These are phyloP conservation scores for Sporothrix euskadiensis DNA, from an alignment of 2,329 filamentous ascomycete species.

Conservation along the genomic window DNA sequence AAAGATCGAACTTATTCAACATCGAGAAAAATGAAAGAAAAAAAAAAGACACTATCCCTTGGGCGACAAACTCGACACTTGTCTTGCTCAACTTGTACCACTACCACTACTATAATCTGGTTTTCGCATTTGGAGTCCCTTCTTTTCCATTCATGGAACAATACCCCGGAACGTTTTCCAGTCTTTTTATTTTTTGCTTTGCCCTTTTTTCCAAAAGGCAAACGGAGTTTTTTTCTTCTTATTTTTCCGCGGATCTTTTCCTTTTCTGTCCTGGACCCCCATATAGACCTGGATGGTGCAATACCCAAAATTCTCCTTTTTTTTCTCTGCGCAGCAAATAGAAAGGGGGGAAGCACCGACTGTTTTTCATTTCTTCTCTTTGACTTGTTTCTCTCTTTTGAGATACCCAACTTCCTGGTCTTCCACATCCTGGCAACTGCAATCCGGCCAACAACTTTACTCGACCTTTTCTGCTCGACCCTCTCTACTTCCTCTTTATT, in stretches of 20 bases:
- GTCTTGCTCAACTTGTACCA: constrained; percentile 25
- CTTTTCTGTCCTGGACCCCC: constrained; percentile 15
- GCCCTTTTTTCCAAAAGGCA: constrained; percentile 7
- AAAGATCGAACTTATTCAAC: constrained; percentile 8
- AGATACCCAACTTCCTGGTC: constrained; percentile 30
- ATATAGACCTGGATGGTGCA: constrained; percentile 31
- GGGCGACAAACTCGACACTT: constrained; percentile 13
- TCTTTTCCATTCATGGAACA: constrained; percentile 18
- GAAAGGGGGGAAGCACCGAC: neutral
- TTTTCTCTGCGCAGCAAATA: constrained; percentile 17
- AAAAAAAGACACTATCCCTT: constrained; percentile 12
- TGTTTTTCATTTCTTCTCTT: constrained; percentile 10
- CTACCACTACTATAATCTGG: constrained; percentile 27
- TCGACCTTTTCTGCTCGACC: neutral
- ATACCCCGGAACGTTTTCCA: constrained; percentile 28
- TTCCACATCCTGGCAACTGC: constrained; percentile 22
- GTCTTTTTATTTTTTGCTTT: constrained; percentile 25
- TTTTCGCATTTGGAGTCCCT: constrained; percentile 26
- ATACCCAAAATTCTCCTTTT: constrained; percentile 25
- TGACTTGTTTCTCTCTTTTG: constrained; percentile 20
- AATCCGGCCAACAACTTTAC: constrained; percentile 14
- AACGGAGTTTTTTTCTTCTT: constrained; percentile 19
- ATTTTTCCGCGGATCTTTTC: constrained; percentile 22
- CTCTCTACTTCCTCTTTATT: neutral
- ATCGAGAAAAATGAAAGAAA: constrained; percentile 18